Conservation (phyloP, 176 grass and related monocot species). For the Thalia dealbata region DNA sequence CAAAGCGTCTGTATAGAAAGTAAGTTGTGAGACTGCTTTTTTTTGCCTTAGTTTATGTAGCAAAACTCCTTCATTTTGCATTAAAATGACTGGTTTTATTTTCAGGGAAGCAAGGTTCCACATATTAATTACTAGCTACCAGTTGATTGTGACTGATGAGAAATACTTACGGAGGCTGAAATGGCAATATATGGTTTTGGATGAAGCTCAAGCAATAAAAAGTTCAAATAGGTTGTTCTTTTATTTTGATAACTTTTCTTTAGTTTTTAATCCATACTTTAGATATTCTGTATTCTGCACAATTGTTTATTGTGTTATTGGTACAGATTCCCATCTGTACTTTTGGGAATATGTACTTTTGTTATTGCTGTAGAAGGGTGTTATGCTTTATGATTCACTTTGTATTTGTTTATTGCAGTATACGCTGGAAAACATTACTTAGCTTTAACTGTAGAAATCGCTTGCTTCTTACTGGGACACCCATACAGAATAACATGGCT, state of each 20-base stretch:
- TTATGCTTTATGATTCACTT: slow-evolving; percentile 1
- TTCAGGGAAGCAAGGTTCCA: slow-evolving; percentile 87
- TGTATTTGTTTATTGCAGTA: slow-evolving; percentile 39
- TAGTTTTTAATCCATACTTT: neutral
- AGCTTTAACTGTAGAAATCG: slow-evolving; percentile 99
- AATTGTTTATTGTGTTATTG: neutral
- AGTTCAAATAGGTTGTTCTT: slow-evolving; percentile 73
- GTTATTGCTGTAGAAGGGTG: neutral
- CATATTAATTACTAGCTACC: slow-evolving; percentile 98
- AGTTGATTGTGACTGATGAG: slow-evolving; percentile 95
- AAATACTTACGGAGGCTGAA: slow-evolving; percentile 90
- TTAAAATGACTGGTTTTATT: slow-evolving; percentile 22
- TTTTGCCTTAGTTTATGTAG: neutral
- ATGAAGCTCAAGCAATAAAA: slow-evolving; percentile 99
- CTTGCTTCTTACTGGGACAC: slow-evolving; percentile 95
- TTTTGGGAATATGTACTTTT: neutral
- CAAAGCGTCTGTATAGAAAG: slow-evolving; percentile 91
- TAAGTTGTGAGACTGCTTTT: slow-evolving; percentile 16
- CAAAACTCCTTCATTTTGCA: neutral
- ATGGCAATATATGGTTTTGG: slow-evolving; percentile 99
- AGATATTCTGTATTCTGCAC: neutral
- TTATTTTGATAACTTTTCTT: neutral
- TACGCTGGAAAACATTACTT: slow-evolving; percentile 95
- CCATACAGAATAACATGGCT: slow-evolving; percentile 99
- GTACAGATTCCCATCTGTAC: neutral